Percentiles rank a stretch among this genome's conserved stretches.
These are phyloP conservation scores for Neofusicoccum sp. DNA, from an alignment of 2,329 filamentous ascomycete species.

Conservation along the genomic window DNA sequence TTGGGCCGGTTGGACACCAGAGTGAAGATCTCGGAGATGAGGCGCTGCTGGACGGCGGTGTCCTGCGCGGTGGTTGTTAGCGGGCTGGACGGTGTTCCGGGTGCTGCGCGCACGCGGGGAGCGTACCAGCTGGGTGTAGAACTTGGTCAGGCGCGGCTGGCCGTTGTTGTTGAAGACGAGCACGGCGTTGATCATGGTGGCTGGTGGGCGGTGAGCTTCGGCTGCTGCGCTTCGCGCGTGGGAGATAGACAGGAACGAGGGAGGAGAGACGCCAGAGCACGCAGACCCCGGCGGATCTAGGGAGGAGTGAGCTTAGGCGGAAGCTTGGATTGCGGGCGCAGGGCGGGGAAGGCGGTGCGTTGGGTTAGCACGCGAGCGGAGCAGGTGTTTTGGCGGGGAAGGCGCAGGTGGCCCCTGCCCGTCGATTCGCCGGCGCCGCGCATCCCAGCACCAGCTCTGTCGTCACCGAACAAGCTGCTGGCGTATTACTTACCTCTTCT, in stretches of 20 bases:
- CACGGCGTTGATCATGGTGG: constrained; percentile 92
- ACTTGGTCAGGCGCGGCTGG: constrained; percentile 94
- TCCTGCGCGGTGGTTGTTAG: constrained; percentile 61
- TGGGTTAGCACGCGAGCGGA: not conserved
- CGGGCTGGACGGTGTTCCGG: not conserved
- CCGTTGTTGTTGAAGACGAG: constrained; percentile 98
- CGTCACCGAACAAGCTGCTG: constrained; percentile 4
- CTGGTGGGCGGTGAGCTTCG: constrained; percentile 2
- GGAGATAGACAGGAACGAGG: not conserved
- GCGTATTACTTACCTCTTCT: not conserved
- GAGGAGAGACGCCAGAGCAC: not conserved
- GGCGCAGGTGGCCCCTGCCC: not conserved
- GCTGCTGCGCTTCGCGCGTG: not conserved
- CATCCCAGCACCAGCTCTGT: constrained; percentile 5
- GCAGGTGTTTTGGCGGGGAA: not conserved
- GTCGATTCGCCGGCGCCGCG: not conserved
- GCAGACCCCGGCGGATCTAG: not conserved
- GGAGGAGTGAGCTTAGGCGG: too few relatives aligned
- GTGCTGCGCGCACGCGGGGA: not conserved
- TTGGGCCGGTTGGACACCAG: constrained; percentile 88
- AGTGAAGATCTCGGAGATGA: constrained; percentile 96
- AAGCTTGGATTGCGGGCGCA: not conserved
- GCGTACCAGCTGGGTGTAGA: constrained; percentile 90
- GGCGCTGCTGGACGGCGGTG: constrained; percentile 92
- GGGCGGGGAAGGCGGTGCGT: not conserved